These are phyloP conservation scores for Entonaema liquescens DNA, from an alignment of 495 filamentous ascomycete genomes.

Conservation along the genomic window DNA sequence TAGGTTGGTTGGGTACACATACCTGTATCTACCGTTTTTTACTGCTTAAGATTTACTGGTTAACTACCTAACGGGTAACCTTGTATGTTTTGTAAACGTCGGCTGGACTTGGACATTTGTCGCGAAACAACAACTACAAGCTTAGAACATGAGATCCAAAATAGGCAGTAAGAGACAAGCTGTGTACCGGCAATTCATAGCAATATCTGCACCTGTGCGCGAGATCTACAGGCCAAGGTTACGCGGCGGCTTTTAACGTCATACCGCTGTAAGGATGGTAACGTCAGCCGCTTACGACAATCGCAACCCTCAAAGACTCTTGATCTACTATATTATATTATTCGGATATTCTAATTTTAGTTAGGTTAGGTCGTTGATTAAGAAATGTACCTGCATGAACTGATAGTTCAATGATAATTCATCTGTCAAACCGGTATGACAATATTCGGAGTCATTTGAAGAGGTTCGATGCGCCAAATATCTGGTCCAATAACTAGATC, in stretches of 20 bases:
- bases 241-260: slow-evolving; percentile 1
- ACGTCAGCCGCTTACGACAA: slow-evolving; percentile 27
- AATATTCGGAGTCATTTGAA: neutral
- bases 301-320: neutral
- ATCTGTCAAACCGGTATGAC: neutral
- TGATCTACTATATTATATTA: neutral
- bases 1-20: too few relatives aligned
- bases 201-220: neutral
- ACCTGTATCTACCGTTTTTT: too few relatives aligned
- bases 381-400: neutral
- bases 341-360: neutral
- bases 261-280: neutral
- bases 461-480: too few relatives aligned
- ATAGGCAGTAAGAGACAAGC: neutral
- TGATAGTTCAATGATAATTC: neutral
- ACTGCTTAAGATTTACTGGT: too few relatives aligned
- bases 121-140: neutral
- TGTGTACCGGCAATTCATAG: neutral
- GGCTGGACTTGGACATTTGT: neutral
- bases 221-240: slow-evolving; percentile 20
- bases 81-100: too few relatives aligned
- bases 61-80: neutral
- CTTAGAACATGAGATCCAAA: neutral
- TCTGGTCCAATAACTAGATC: neutral
- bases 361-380: neutral